Evolutionary conservation across 495 filamentous ascomycete genomes (phyloP).

Genomic region (Jackrogersella multiformis): DNA sequence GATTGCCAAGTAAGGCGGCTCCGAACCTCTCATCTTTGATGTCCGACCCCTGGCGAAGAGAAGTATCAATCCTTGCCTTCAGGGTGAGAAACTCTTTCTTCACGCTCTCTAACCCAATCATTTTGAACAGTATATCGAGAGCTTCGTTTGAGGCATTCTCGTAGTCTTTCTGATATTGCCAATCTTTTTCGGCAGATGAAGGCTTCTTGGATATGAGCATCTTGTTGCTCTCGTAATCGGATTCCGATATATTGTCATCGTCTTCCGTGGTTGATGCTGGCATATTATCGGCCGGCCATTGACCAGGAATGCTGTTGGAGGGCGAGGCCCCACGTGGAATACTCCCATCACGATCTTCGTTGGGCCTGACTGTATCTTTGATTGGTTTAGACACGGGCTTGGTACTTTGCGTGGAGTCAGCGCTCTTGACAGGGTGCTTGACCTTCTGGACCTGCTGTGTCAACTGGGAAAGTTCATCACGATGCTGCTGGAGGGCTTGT

Average conservation of each 20-base stretch:
- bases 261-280: neutral
- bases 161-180: slow-evolving; percentile 46
- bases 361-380: neutral
- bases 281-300: slow-evolving; percentile 2
- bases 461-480: slow-evolving; percentile 28
- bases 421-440: slow-evolving; percentile 1
- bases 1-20: slow-evolving; percentile 76
- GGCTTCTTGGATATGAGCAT: neutral
- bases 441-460: slow-evolving; percentile 47
- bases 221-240: slow-evolving; percentile 1
- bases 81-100: slow-evolving; percentile 71
- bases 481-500: slow-evolving; percentile 56
- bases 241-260: slow-evolving; percentile 17
- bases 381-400: neutral
- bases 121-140: slow-evolving; percentile 72
- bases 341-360: neutral
- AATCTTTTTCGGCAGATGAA: slow-evolving; percentile 35
- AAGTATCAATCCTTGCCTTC: slow-evolving; percentile 72
- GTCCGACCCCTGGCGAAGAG: slow-evolving; percentile 64
- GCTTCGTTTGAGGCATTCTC: slow-evolving; percentile 46
- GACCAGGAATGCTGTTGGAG: neutral
- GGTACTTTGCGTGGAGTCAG: neutral
- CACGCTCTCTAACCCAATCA: slow-evolving; percentile 78
- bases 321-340: neutral
- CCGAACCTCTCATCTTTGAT: slow-evolving; percentile 69